Evolutionary conservation across 2,329 filamentous ascomycete species (phyloP), one percentile per base, ranked within the genome.

Genomic region (Tympanopsis confertula): DNA sequence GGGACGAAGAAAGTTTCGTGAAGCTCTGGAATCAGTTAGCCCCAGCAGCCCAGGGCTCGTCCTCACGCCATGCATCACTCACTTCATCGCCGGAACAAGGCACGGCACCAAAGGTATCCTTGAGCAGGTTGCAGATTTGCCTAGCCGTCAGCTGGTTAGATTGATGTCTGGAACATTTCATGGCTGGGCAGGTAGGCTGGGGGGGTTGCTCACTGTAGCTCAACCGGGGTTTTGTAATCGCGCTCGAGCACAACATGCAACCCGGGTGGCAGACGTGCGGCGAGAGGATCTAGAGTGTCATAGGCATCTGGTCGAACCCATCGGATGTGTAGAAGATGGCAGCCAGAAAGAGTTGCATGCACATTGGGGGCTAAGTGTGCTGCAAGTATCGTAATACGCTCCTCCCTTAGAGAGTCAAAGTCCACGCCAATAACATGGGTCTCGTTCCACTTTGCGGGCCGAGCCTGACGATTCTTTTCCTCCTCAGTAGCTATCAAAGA

Each of bases 211-310:
- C 17, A 24, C 26, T 13, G 10, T 10, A 10, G 15, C 13, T 18
- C 17, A 35, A 10, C 30, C 15, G 7, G 45, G 5, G 48, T 53
- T 19, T 57, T 52, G 20, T 59, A 53, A 4, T 56, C 55, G 1
- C 82, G 82, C 0, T 81, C 83, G 53, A 80, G 87, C 49, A 83
- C 83, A 19, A 86, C 64, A 62, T 95, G 87, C 17, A 95, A 62
- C 2, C 89, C 89, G 1, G 88, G 79, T 2, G 86, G 77, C 13
- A 86, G 58, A 41, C 83, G 74, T 37, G 87, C 86, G 32, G 74
- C 65, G 49, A 91, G 81, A 2, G 88, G 88, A 26, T 78, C 68
- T 33, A 80, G 62, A 1, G 71, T 63, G 28, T 71, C 62, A 53
- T 79, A 80, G 2, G 67, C 50, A 5, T 52, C 49, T 2, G 75